Evolutionary conservation across 2,329 filamentous ascomycete species (phyloP).

Genomic region (Colletotrichum paranaense): DNA sequence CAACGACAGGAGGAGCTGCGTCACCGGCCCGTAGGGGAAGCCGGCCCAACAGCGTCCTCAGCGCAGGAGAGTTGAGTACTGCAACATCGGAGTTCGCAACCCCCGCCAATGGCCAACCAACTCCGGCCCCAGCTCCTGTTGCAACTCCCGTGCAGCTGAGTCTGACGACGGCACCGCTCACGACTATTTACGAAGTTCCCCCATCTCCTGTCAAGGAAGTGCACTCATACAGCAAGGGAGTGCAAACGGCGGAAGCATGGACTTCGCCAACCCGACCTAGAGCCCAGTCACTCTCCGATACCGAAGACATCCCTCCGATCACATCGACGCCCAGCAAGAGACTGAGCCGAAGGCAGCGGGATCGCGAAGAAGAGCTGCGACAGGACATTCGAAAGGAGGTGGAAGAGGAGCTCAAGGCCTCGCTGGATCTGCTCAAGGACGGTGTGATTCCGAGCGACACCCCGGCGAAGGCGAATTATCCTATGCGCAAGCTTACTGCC

Average conservation of each 20-base stretch:
- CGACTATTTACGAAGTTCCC: slow-evolving; percentile 84
- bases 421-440: slow-evolving; percentile 70
- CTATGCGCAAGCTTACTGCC: slow-evolving; percentile 79
- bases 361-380: slow-evolving; percentile 89
- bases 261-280: slow-evolving; percentile 64
- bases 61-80: slow-evolving; percentile 82
- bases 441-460: slow-evolving; percentile 58
- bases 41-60: slow-evolving; percentile 87
- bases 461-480: slow-evolving; percentile 69
- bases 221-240: slow-evolving; percentile 96
- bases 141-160: slow-evolving; percentile 67
- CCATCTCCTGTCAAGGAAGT: slow-evolving; percentile 83
- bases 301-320: slow-evolving; percentile 66
- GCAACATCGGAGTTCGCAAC: slow-evolving; percentile 73
- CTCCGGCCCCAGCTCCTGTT: slow-evolving; percentile 45
- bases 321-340: slow-evolving; percentile 76
- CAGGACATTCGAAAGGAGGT: slow-evolving; percentile 88
- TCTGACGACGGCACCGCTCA: slow-evolving; percentile 78
- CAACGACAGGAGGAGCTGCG: slow-evolving; percentile 71
- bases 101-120: slow-evolving; percentile 54
- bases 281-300: slow-evolving; percentile 71
- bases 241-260: slow-evolving; percentile 89
- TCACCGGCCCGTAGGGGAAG: slow-evolving; percentile 78
- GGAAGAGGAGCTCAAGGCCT: slow-evolving; percentile 87
- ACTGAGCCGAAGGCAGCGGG: slow-evolving; percentile 80